A percentile compares a stretch with the other conserved stretches of the same genome.
Conservation (phyloP, 768 basidiomycete species). For the Cyclocybe aegerita region DNA sequence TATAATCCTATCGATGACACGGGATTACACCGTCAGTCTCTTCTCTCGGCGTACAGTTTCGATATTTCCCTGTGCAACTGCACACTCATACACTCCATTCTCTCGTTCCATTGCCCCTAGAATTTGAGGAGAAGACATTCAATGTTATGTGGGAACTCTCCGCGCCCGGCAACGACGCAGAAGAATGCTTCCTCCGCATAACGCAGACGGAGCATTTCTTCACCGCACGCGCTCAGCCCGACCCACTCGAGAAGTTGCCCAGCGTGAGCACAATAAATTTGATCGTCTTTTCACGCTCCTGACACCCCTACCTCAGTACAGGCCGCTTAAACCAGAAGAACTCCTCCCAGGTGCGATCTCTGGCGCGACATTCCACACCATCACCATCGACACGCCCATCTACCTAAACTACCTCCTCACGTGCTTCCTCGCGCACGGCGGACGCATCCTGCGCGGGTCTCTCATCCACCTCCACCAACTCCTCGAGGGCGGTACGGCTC, state of each 20-base stretch:
- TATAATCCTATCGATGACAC: constrained; percentile 51
- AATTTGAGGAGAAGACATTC: constrained; percentile 72
- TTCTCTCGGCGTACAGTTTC: background rate
- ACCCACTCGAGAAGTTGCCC: constrained; percentile 54
- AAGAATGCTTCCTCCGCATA: constrained; percentile 64
- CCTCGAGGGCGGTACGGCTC: constrained; percentile 55
- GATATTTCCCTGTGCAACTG: too few relatives aligned
- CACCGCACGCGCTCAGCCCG: constrained; percentile 35
- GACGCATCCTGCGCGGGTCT: constrained; percentile 52
- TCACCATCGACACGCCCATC: constrained; percentile 68
- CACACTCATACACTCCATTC: background rate
- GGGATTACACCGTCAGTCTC: constrained; percentile 50
- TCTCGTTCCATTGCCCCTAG: constrained; percentile 31
- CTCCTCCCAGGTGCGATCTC: constrained; percentile 33
- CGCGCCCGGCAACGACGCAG: constrained; percentile 49
- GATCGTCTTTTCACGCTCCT: background rate
- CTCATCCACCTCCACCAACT: constrained; percentile 73
- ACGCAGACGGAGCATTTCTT: constrained; percentile 61
- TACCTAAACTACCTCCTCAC: constrained; percentile 73
- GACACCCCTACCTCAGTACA: constrained; percentile 30
- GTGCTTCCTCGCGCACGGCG: constrained; percentile 65
- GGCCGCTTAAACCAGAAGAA: constrained; percentile 28
- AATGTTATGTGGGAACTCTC: constrained; percentile 75
- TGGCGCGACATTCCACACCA: constrained; percentile 62
- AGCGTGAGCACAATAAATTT: constrained; percentile 33